These are phyloP conservation scores for Cyclotella cryptica DNA, from an alignment of 108 stramenopile genomes.

Conservation along the genomic window DNA sequence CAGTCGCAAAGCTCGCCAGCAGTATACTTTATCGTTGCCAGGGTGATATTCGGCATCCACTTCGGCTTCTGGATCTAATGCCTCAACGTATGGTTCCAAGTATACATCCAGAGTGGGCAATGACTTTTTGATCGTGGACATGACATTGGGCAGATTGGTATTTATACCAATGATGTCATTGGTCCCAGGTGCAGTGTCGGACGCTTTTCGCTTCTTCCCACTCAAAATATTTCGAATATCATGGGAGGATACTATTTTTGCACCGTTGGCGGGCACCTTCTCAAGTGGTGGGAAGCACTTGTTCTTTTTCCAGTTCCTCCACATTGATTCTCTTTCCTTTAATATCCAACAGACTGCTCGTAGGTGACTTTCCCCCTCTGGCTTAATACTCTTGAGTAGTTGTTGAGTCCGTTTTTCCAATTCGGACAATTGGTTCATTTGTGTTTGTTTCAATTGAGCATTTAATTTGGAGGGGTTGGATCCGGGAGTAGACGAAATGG, in stretches of 20 bases:
- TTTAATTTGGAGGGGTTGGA: conserved; percentile 5
- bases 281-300: conserved; percentile 66
- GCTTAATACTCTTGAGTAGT: conserved; percentile 28
- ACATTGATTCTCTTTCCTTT: conserved; percentile 60
- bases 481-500: not conserved
- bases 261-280: not conserved
- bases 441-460: conserved; percentile 1
- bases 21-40: conserved; percentile 71
- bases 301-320: conserved; percentile 82
- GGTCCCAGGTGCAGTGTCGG: not conserved
- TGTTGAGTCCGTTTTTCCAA: conserved; percentile 56
- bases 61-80: conserved; percentile 83
- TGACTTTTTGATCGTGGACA: conserved; percentile 36
- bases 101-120: conserved; percentile 57
- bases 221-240: not conserved
- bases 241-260: not conserved
- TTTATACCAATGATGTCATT: conserved; percentile 27
- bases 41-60: conserved; percentile 90
- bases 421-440: conserved; percentile 35
- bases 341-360: conserved; percentile 55
- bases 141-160: conserved; percentile 17
- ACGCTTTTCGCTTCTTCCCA: conserved; percentile 26
- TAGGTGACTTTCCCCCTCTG: conserved; percentile 10
- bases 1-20: conserved; percentile 81
- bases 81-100: conserved; percentile 79